phyloP scores from a whole-genome alignment of 75 land plant species.

The Azolla pinnata region DNA sequence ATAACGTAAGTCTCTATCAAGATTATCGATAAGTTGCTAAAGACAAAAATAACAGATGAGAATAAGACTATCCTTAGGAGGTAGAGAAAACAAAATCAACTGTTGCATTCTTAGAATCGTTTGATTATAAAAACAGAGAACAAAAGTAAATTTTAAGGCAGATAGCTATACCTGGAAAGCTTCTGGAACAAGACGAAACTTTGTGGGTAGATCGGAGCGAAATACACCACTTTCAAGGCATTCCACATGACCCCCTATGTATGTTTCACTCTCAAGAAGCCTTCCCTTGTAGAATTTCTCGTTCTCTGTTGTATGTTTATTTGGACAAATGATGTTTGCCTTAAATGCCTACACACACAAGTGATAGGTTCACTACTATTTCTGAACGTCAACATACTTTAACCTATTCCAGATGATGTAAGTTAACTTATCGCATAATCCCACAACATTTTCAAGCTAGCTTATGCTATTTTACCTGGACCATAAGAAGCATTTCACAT shows the following conservation, averaged over 20 bases:
- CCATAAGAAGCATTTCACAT: conserved; percentile 99
- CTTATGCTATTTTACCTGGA: conserved; percentile 64
- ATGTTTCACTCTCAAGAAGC: conserved; percentile 94
- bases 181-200: conserved; percentile 84
- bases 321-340: conserved; percentile 95
- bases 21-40: conserved; percentile 66
- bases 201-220: conserved; percentile 90
- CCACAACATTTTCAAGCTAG: too few species aligned
- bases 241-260: conserved; percentile 98
- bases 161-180: conserved; percentile 96
- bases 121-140: too few species aligned
- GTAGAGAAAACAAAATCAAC: too few species aligned
- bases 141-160: too few species aligned
- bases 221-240: conserved; percentile 99
- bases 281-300: conserved; percentile 77
- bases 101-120: too few species aligned
- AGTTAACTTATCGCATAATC: too few species aligned
- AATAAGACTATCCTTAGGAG: too few species aligned
- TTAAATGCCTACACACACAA: conserved; percentile 81
- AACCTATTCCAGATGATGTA: too few species aligned
- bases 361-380: too few species aligned
- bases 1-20: conserved; percentile 94
- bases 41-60: neutral
- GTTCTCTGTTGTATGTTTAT: conserved; percentile 80
- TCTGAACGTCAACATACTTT: too few species aligned